These are phyloP conservation scores for Clohesyomyces aquaticus DNA, from an alignment of 495 filamentous ascomycete genomes.

Conservation along the genomic window DNA sequence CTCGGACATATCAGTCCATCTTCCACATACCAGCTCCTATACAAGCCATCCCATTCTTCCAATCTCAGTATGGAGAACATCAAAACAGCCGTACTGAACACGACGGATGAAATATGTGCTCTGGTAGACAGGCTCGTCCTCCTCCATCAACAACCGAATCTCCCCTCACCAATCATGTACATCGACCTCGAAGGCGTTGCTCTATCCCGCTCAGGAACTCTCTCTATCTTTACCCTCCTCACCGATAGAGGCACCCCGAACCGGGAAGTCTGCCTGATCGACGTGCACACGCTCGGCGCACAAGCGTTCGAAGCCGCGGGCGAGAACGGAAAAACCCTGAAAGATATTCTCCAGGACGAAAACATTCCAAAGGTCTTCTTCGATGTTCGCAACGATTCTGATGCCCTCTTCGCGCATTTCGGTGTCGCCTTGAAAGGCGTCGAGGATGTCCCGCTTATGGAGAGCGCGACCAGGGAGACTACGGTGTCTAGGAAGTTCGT, in stretches of 20 bases:
- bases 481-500: background rate
- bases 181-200: conserved; percentile 60
- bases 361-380: conserved; percentile 58
- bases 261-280: conserved; percentile 53
- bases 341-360: conserved; percentile 44
- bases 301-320: conserved; percentile 52
- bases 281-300: conserved; percentile 53
- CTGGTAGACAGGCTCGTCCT: no score
- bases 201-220: conserved; percentile 53
- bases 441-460: conserved; percentile 62
- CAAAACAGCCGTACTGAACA: no score
- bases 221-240: conserved; percentile 54
- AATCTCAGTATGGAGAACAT: no score
- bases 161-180: conserved; percentile 45
- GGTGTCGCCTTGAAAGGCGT: conserved; percentile 47
- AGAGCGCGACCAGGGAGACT: conserved; percentile 31
- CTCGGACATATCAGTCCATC: no score
- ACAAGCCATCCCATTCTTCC: no score
- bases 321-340: conserved; percentile 48
- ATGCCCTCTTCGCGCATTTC: conserved; percentile 57
- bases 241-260: conserved; percentile 35
- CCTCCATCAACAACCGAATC: no score
- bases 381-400: conserved; percentile 61
- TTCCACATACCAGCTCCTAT: no score
- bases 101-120: no score